Base-by-base conservation (phyloP, 2,329 filamentous ascomycete species). In the Graphiopsis chlorocephala region DNA sequence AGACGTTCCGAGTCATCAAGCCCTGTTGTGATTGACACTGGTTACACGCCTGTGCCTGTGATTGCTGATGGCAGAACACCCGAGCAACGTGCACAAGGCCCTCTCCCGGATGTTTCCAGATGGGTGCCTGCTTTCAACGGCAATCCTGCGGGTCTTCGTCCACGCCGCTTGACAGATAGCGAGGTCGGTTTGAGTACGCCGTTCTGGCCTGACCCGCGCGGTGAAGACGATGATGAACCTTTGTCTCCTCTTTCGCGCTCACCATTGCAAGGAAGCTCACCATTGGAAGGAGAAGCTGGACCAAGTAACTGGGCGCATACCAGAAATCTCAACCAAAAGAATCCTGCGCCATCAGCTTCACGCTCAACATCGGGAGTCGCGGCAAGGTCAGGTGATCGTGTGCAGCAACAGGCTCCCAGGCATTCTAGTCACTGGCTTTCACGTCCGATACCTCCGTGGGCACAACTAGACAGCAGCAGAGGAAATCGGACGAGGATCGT, bases 21-120 rank as follows among this genome's bases (percentile, higher is more conserved):
- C 4, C n/a, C 31, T 38, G n/a, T 20, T 26, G 53, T 25, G 25
- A 2, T n/a, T 12, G 28, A 26, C 28, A 25, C n/a, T 26, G 59
- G 29, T 53, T 29, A 47, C 17, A 61, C 59, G 14, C 47, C 59
- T 31, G 29, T 31, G 1, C 61, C 61, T 15, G 61, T 64, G 25
- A 64, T 64, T 26, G 52, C 35, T 17, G 26, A 64, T 28, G 61
- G 61, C 17, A 48, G 61, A 15, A 64, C 61, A 11, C 25, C 35
- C 7, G 38, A 33, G 25, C 61, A 64, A 20, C 61, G 52, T 15
- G 7, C n/a, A 15, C 20, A 14, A 28, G 25, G 35, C 20, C 52
- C 61, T 10, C 61, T 64, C 1, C 61, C 52, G 26, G 23, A 52
- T 25, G 15, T 50, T 2, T 25, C 29, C 28, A 23, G 3, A 17